Conservation (phyloP, 2,329 filamentous ascomycete species). For the Epichloe brachyelytri region DNA sequence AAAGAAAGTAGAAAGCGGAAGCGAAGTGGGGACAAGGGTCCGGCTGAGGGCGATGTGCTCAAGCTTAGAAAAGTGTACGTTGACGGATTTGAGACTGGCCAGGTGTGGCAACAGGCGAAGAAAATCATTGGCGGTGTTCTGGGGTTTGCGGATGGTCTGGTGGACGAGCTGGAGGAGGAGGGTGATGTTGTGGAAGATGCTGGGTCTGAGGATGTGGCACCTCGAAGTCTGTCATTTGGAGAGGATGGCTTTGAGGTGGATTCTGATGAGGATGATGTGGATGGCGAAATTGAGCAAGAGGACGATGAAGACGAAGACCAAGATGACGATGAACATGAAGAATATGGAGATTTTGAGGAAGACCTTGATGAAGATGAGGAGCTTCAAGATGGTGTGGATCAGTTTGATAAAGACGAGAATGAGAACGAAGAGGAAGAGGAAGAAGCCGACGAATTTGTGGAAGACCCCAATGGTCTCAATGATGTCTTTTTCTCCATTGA, state of each 20-base stretch:
- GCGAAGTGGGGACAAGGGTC: conserved; percentile 36
- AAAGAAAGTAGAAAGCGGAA: conserved; percentile 70
- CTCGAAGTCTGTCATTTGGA: conserved; percentile 15
- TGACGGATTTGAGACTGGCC: conserved; percentile 74
- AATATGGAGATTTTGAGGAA: conserved; percentile 15
- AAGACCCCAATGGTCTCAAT: conserved; percentile 71
- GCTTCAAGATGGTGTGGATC: conserved; percentile 22
- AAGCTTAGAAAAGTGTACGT: conserved; percentile 74
- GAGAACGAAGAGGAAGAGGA: conserved; percentile 23
- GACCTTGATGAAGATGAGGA: conserved; percentile 18
- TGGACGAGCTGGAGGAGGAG: conserved; percentile 36
- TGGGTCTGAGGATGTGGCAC: conserved; percentile 18
- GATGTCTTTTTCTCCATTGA: conserved; percentile 98
- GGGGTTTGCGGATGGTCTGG: conserved; percentile 31
- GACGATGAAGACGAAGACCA: conserved; percentile 11
- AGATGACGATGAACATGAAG: conserved; percentile 17
- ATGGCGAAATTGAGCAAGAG: conserved; percentile 7
- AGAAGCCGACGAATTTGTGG: conserved; percentile 30
- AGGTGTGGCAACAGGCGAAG: conserved; percentile 89
- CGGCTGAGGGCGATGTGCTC: conserved; percentile 38
- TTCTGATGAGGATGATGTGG: conserved; percentile 20
- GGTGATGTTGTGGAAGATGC: conserved; percentile 29
- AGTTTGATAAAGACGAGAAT: conserved; percentile 19
- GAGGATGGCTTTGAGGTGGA: conserved; percentile 19
- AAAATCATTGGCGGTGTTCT: conserved; percentile 56